Evolutionary conservation across 2,329 filamentous ascomycete genomes (phyloP).

Genomic region (Lachnellula willkommii): DNA sequence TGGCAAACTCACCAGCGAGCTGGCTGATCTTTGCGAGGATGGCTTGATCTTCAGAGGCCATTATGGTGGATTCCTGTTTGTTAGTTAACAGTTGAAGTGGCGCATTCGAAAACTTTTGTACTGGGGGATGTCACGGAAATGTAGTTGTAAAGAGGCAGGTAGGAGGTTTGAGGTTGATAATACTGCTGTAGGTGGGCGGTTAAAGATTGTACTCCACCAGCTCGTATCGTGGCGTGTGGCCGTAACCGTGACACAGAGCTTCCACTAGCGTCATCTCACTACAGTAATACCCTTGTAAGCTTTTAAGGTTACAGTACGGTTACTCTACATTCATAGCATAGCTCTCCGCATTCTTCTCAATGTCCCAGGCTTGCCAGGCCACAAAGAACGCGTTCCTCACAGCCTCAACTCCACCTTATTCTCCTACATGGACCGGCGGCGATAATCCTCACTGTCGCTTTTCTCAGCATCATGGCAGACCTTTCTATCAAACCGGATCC

Average conservation of each 20-base stretch:
- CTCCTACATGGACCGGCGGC: constrained; percentile 15
- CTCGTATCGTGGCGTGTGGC: background rate
- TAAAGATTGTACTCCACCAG: background rate
- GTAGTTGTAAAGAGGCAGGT: background rate
- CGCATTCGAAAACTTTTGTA: background rate
- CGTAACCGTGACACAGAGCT: background rate
- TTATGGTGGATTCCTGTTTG: constrained; percentile 21
- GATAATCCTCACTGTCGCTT: constrained; percentile 11
- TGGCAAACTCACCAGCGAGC: constrained; percentile 45
- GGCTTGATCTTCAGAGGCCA: constrained; percentile 50
- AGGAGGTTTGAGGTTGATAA: background rate
- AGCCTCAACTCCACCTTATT: constrained; percentile 1
- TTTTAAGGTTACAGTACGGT: background rate
- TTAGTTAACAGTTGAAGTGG: constrained; percentile 14
- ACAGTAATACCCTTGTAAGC: background rate
- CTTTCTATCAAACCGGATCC: constrained; percentile 45
- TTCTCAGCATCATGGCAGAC: constrained; percentile 26
- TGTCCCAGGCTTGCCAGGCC: background rate
- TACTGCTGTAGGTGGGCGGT: background rate
- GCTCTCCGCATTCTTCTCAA: background rate
- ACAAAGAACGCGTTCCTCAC: background rate
- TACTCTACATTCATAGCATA: background rate
- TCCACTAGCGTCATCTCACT: constrained; percentile 1
- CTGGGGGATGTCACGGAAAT: background rate
- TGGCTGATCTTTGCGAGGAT: constrained; percentile 51